These are phyloP conservation scores for Cerrena zonata DNA, from an alignment of 1,284 basidiomycete species.

Conservation along the genomic window DNA sequence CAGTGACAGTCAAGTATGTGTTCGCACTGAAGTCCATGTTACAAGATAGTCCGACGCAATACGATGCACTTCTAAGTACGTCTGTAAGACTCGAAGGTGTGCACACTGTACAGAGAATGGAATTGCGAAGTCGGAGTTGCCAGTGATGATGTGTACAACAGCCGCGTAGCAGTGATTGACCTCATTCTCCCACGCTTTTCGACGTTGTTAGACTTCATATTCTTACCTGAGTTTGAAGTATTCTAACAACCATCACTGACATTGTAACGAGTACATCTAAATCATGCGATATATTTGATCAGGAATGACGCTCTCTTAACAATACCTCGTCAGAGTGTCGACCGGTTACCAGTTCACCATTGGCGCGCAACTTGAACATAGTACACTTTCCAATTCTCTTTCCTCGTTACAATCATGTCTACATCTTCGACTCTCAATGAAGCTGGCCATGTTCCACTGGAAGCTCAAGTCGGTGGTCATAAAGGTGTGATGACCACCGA, in stretches of 20 bases:
- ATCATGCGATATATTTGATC: background rate
- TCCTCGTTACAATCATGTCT: background rate
- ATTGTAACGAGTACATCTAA: background rate
- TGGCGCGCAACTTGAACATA: background rate
- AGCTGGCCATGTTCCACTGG: constrained; percentile 27
- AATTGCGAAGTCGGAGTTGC: background rate
- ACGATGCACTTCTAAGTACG: too few relatives aligned
- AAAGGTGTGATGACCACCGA: constrained; percentile 68
- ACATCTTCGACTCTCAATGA: background rate
- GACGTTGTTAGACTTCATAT: too few relatives aligned
- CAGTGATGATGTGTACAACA: background rate
- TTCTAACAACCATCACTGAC: background rate
- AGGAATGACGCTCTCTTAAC: background rate
- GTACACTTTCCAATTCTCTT: background rate
- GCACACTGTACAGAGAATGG: background rate
- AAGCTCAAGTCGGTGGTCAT: constrained; percentile 84
- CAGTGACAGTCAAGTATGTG: constrained; percentile 22
- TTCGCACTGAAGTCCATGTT: constrained; percentile 21
- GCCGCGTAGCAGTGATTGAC: background rate
- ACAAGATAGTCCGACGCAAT: background rate
- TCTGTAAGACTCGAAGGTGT: background rate
- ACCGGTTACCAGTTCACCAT: too few relatives aligned
- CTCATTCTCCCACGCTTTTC: too few relatives aligned
- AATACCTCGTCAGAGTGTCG: too few relatives aligned
- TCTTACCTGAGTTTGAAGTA: too few relatives aligned